Evolutionary conservation across 371 early-diverging fungal species (phyloP).

Genomic region (Mortierella sp.): DNA sequence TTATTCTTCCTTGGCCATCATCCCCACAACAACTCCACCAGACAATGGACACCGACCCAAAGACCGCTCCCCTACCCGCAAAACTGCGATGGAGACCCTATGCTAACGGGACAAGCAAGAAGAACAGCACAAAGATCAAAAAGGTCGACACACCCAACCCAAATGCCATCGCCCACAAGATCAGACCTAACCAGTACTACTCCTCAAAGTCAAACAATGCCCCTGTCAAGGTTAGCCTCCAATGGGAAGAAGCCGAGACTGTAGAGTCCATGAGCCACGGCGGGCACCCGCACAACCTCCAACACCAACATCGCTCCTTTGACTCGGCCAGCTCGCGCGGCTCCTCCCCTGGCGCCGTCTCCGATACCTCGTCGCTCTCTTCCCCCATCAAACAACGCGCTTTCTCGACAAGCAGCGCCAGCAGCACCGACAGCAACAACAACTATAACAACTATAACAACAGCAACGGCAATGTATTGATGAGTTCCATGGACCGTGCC

Average conservation of each 20-base stretch:
- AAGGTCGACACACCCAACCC: conserved; percentile 22
- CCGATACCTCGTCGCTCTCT: conserved; percentile 30
- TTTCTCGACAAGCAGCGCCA: background rate
- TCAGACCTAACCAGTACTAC: conserved; percentile 41
- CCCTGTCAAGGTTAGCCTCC: conserved; percentile 33
- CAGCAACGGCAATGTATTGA: conserved; percentile 8
- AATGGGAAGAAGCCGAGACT: conserved; percentile 58
- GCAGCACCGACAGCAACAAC: background rate
- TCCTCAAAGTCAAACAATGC: conserved; percentile 22
- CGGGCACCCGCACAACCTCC: conserved; percentile 34
- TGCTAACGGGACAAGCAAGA: conserved; percentile 50
- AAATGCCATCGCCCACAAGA: conserved; percentile 40
- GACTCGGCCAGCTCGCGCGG: conserved; percentile 28
- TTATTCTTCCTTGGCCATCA: background rate
- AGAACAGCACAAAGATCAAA: conserved; percentile 33
- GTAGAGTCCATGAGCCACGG: conserved; percentile 55
- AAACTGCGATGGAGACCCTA: conserved; percentile 57
- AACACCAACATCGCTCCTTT: conserved; percentile 17
- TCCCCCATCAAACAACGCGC: conserved; percentile 4
- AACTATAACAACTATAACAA: background rate
- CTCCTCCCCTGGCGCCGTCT: conserved; percentile 32
- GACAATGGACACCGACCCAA: conserved; percentile 38
- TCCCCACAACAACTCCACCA: too few relatives aligned
- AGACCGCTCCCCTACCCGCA: conserved; percentile 39
- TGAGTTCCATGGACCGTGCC: conserved; percentile 29